phyloP scores from a whole-genome alignment of 2,329 filamentous ascomycete species.

The Botryotinia convoluta region DNA sequence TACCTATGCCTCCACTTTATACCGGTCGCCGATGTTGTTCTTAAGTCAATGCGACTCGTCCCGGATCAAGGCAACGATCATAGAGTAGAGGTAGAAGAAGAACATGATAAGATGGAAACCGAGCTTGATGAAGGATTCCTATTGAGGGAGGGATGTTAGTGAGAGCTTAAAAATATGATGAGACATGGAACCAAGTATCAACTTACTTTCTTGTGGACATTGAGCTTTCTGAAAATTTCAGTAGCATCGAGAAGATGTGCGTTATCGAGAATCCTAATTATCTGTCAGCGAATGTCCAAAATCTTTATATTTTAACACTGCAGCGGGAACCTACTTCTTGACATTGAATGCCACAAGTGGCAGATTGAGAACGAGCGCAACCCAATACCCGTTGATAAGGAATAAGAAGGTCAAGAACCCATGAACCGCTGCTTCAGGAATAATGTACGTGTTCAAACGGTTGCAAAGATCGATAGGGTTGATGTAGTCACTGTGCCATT shows the following conservation, averaged over 20 bases:
- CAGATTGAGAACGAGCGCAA: constrained; percentile 86
- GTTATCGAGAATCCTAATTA: constrained; percentile 84
- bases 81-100: constrained; percentile 92
- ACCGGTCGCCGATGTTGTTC: constrained; percentile 30
- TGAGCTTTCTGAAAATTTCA: constrained; percentile 98
- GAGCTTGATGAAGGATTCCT: constrained; percentile 99
- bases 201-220: constrained; percentile 93
- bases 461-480: constrained; percentile 99
- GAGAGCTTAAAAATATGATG: neutral
- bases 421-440: constrained; percentile 96
- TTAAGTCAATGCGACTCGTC: constrained; percentile 78
- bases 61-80: constrained; percentile 68
- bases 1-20: constrained; percentile 28
- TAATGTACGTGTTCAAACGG: constrained; percentile 98
- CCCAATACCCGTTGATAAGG: constrained; percentile 98
- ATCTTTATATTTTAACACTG: neutral
- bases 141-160: constrained; percentile 4
- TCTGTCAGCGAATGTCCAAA: constrained; percentile 38
- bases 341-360: constrained; percentile 90
- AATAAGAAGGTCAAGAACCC: constrained; percentile 93
- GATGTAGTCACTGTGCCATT: constrained; percentile 81
- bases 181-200: neutral
- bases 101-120: constrained; percentile 99
- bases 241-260: constrained; percentile 95
- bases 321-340: constrained; percentile 76